A percentile compares a stretch with the other conserved stretches of the same genome.
phyloP scores from a whole-genome alignment of 1,139 yeast species.

The Kodamaea anthophila region DNA sequence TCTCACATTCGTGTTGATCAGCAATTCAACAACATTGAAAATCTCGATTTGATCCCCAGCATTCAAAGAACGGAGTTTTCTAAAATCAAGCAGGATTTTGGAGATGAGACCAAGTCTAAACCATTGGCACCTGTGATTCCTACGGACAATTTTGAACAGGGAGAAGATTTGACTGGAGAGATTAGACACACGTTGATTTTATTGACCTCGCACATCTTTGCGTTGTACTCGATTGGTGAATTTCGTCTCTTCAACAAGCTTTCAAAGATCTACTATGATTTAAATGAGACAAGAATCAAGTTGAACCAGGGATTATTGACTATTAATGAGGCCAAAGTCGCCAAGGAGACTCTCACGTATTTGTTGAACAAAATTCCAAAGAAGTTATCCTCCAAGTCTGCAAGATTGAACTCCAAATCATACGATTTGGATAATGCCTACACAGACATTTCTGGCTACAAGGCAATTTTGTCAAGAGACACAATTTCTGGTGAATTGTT shows the following conservation, averaged over 20 bases:
- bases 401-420: slow-evolving; percentile 32
- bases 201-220: slow-evolving; percentile 58
- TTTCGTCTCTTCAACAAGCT: slow-evolving; percentile 54
- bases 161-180: slow-evolving; percentile 48
- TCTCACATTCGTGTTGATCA: slow-evolving; percentile 18
- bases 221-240: slow-evolving; percentile 67
- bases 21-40: slow-evolving; percentile 30
- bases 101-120: slow-evolving; percentile 6
- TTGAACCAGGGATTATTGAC: slow-evolving; percentile 56
- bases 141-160: slow-evolving; percentile 30
- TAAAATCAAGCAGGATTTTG: slow-evolving; percentile 23
- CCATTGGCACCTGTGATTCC: slow-evolving; percentile 50
- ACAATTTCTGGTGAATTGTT: slow-evolving; percentile 57
- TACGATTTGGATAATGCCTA: slow-evolving; percentile 37
- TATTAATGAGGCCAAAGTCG: slow-evolving; percentile 45
- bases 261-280: slow-evolving; percentile 46
- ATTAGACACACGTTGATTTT: slow-evolving; percentile 51
- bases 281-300: slow-evolving; percentile 60
- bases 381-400: slow-evolving; percentile 46
- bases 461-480: slow-evolving; percentile 63
- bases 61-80: slow-evolving; percentile 40
- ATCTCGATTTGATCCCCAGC: slow-evolving; percentile 36
- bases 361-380: slow-evolving; percentile 64
- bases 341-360: slow-evolving; percentile 56
- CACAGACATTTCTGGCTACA: slow-evolving; percentile 71